Conservation (phyloP, 1,139 yeast species). For the Wickerhamomyces sp. region DNA sequence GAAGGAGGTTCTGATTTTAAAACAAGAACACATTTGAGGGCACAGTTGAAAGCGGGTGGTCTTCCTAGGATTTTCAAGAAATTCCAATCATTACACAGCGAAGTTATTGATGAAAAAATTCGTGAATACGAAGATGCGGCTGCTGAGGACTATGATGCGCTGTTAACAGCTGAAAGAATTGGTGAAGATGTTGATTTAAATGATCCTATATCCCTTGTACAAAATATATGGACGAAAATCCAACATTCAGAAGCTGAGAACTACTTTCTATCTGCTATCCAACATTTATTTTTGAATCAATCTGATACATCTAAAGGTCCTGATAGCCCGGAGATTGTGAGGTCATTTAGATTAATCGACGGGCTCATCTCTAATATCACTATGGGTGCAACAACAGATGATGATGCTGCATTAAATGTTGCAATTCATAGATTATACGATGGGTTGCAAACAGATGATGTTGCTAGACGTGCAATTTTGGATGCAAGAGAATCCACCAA, state of each 20-base stretch:
- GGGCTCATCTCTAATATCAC: conserved; percentile 80
- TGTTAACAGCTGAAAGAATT: conserved; percentile 55
- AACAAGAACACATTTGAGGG: conserved; percentile 69
- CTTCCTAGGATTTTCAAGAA: conserved; percentile 57
- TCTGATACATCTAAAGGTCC: conserved; percentile 47
- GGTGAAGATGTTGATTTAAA: conserved; percentile 61
- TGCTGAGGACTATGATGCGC: conserved; percentile 64
- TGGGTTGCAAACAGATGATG: conserved; percentile 86
- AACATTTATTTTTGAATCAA: conserved; percentile 75
- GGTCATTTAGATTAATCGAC: conserved; percentile 77
- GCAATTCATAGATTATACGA: conserved; percentile 78
- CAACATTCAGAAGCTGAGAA: conserved; percentile 71
- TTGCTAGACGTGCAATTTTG: conserved; percentile 71
- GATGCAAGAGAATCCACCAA: conserved; percentile 69
- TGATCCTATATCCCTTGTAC: conserved; percentile 71
- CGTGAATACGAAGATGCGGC: conserved; percentile 61
- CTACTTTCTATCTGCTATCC: conserved; percentile 71
- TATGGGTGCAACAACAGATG: conserved; percentile 56
- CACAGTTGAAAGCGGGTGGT: conserved; percentile 77
- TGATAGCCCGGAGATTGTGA: conserved; percentile 44
- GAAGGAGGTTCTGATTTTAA: conserved; percentile 61
- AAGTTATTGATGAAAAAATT: conserved; percentile 62
- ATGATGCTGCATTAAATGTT: conserved; percentile 73
- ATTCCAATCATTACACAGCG: conserved; percentile 59
- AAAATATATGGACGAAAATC: conserved; percentile 65